Evolutionary conservation across 352 stramenopile species (phyloP), one percentile per base, ranked within the genome.

Genomic region (Phytophthora ohioensis): DNA sequence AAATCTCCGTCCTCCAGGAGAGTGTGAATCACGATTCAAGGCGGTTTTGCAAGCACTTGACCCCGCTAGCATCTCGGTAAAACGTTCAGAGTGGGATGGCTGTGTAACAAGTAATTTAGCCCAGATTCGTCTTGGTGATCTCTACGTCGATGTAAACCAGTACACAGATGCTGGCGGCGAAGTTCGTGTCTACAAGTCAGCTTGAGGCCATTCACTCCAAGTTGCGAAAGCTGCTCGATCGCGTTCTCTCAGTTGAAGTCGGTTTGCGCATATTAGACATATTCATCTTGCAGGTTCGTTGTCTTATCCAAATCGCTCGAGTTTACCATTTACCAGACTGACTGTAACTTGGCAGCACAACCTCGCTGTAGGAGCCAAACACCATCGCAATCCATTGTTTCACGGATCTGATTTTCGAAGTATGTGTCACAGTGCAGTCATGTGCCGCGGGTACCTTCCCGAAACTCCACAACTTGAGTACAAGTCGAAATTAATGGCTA

Each of bases 221-320:
- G 30, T 35, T 59, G 4, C 36, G 36, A 11, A 64, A 65, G 15
- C 46, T 65, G 0, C 54, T 65, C 27, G 54, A 65, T 48, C 36
- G 63, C 5, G 21, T 55, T 46, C 0, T 65, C 4, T 56, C 38
- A 4, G 31, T 56, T 31, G 10, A 70, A 64, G 46, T 59, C 12
- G 63, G 54, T 4, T 32, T 65, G 12, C 46, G 46, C 34, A 69
- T 69, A 5, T 32, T 58, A 15, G 53, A 57, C 36, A 64, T 64
- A 27, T 52, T 69, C 60, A 67, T 60, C 7, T 12, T 60, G 46
- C 60, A 67, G 39, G 52, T 69, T 32, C 62, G 34, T 47, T 15
- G 8, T 49, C n/a, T 46, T 32, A 6, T 36, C n/a, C 12, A 5
- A 43, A n/a, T 43, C 38, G 9, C 38, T n/a, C 6, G n/a, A 5